phyloP scores from a whole-genome alignment of 495 filamentous ascomycete species.

The Penicillium lividum region DNA sequence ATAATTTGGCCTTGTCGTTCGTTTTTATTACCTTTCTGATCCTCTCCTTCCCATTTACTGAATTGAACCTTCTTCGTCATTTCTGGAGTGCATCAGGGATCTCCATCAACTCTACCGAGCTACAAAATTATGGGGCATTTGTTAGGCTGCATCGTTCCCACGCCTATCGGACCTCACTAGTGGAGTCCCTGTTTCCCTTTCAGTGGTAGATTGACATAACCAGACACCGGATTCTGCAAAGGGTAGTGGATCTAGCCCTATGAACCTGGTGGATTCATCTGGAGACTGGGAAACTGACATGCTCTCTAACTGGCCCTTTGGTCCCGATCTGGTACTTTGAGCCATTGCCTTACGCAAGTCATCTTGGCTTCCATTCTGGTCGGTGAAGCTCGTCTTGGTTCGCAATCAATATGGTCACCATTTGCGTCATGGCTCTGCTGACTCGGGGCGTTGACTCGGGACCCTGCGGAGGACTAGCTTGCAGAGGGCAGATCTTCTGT shows the following conservation, averaged over 20 bases:
- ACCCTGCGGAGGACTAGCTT: neutral
- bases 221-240: constrained; percentile 14
- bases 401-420: neutral
- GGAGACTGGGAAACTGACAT: neutral
- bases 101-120: constrained; percentile 14
- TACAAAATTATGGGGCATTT: constrained; percentile 25
- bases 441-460: neutral
- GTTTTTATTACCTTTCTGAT: neutral
- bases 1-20: too few relatives aligned
- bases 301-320: neutral
- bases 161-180: constrained; percentile 18
- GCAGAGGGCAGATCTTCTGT: neutral
- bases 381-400: neutral
- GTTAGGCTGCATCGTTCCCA: constrained; percentile 31
- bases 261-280: neutral
- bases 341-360: constrained; percentile 1
- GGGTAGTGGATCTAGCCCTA: neutral
- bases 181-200: constrained; percentile 22
- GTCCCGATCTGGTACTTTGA: neutral
- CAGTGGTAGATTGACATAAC: constrained; percentile 9
- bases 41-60: too few relatives aligned
- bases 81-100: constrained; percentile 5
- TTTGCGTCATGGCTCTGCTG: neutral
- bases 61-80: neutral
- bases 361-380: neutral